These are phyloP conservation scores for Penicillium sp. DNA, from an alignment of 2,329 filamentous ascomycete genomes.

Conservation along the genomic window DNA sequence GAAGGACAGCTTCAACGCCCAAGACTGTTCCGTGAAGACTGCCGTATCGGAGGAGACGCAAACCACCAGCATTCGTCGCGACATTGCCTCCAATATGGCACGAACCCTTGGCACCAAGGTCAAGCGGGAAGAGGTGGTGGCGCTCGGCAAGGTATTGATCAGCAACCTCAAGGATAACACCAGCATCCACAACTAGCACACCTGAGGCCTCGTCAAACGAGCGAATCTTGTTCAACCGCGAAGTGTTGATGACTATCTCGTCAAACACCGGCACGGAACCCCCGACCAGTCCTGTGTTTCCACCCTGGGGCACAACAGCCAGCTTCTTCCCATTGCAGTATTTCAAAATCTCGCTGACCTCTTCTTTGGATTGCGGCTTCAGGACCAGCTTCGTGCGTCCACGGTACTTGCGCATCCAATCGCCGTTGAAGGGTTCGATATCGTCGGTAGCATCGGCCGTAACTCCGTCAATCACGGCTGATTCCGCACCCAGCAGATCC, in stretches of 20 bases:
- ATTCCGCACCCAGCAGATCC: constrained; percentile 75
- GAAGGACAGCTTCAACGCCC: constrained; percentile 89
- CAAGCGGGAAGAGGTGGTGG: constrained; percentile 89
- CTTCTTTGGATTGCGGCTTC: constrained; percentile 80
- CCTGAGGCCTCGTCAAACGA: constrained; percentile 94
- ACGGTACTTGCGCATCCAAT: constrained; percentile 99
- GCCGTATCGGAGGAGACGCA: constrained; percentile 88
- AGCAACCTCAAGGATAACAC: constrained; percentile 85
- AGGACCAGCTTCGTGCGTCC: constrained; percentile 87
- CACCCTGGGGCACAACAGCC: constrained; percentile 94
- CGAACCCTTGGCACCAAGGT: constrained; percentile 96
- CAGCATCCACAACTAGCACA: constrained; percentile 86
- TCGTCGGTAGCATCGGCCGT: constrained; percentile 76
- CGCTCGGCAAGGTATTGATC: constrained; percentile 84
- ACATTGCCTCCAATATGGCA: constrained; percentile 97
- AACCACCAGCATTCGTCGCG: constrained; percentile 90
- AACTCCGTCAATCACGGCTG: constrained; percentile 83
- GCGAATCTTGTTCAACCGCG: constrained; percentile 87
- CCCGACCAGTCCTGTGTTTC: constrained; percentile 94
- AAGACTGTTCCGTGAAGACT: constrained; percentile 92
- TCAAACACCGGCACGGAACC: constrained; percentile 97
- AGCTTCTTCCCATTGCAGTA: constrained; percentile 95
- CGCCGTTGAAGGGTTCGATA: constrained; percentile 88
- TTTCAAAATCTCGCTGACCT: constrained; percentile 87
- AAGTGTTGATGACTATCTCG: constrained; percentile 92